Base-by-base conservation (phyloP, 768 basidiomycete species). In the Gloeophyllum trabeum region DNA sequence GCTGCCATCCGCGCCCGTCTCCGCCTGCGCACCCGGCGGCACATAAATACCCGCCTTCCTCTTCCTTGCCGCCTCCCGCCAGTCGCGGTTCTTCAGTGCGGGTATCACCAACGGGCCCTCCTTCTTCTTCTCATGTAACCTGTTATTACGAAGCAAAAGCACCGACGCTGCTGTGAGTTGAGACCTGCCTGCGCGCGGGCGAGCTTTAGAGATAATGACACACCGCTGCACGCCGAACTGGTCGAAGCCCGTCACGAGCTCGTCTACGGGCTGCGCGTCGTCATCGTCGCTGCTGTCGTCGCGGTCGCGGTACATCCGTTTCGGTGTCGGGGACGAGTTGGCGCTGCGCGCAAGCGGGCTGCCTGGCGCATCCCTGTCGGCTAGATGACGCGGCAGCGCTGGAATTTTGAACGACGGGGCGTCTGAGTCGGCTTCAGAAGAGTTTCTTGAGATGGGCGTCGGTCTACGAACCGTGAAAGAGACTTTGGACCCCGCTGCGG, bases 381-480 rank as follows among this genome's bases (percentile, higher is more conserved):
- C 46, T 6, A 81, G 61, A 55, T 71, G 79, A 14, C 71, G 71
- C 4, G 81, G 82, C n/a, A 83, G 54, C 1, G 74, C 59, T 13
- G 78, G 76, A 4, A 73, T 50, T 51, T 73, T 83, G 63, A 81
- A 79, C 16, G 58, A 56, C 1, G 63, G 57, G n/a, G 57, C 51
- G 47, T 79, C 79, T 0, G 78, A 78, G 30, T 82, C 84, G 34
- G 71, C 66, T 6, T 76, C 79, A 24, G 79, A 71, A 0, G 83
- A 83, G 0, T 67, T 56, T 7, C 82, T 70, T 4, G 83, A 81
- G 0, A 68, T 55, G 1, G 85, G 81, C 0, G 77, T 78, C 0
- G 91, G 91, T 5, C 87, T 72, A 34, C 87, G 76, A 44, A 94
- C 70, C 2, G 83, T 91, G 61, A 94, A 93, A 1, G 90, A 92